phyloP scores from a whole-genome alignment of 352 stramenopile genomes.

The Plasmopara viticola region DNA sequence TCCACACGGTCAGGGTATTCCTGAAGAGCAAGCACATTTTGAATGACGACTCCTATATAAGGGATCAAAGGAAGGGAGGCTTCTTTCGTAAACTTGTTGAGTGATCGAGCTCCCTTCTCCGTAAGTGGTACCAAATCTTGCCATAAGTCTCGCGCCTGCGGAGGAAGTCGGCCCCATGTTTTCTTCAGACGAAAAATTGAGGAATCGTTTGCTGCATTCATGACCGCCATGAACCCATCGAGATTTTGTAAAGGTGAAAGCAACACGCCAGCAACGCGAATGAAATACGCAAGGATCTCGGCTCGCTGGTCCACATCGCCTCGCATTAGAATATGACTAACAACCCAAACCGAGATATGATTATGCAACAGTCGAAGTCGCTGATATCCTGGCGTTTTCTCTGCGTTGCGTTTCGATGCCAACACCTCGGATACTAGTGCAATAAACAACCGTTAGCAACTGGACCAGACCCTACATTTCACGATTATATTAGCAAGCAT shows the following conservation, averaged over 20 bases:
- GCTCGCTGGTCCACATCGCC: constrained; percentile 77
- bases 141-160: constrained; percentile 71
- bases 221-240: constrained; percentile 87
- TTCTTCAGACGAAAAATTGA: constrained; percentile 85
- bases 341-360: constrained; percentile 81
- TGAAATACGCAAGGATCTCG: constrained; percentile 78
- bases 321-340: constrained; percentile 69
- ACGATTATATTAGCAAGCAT: neutral
- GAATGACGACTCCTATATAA: constrained; percentile 81
- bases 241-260: constrained; percentile 79
- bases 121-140: constrained; percentile 79
- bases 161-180: constrained; percentile 66
- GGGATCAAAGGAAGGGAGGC: constrained; percentile 60
- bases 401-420: constrained; percentile 62
- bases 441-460: constrained; percentile 1
- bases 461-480: neutral
- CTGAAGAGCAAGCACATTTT: constrained; percentile 79
- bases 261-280: constrained; percentile 71
- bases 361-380: constrained; percentile 79
- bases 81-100: constrained; percentile 81
- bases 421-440: constrained; percentile 68
- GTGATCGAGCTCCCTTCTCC: constrained; percentile 66
- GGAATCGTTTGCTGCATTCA: constrained; percentile 86
- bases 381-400: constrained; percentile 79
- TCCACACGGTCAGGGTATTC: constrained; percentile 77